Percentiles rank a stretch among this genome's conserved stretches.
These are phyloP conservation scores for Magnolia sinica DNA, from an alignment of 164 flowering plant species.

Conservation along the genomic window DNA sequence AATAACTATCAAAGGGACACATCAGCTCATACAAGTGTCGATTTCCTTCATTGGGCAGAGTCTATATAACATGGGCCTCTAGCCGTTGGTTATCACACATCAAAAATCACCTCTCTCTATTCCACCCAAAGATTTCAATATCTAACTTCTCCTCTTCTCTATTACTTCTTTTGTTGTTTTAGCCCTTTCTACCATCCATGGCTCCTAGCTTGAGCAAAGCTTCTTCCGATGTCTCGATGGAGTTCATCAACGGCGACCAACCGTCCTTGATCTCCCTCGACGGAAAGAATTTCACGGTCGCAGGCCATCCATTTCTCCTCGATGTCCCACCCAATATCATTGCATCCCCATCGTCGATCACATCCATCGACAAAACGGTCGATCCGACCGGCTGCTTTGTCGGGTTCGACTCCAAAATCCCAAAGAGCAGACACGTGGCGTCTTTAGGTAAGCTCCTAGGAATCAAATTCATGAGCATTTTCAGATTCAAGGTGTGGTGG, in stretches of 20 bases:
- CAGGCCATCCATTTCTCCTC: slow-evolving; percentile 35
- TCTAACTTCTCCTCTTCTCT: no score
- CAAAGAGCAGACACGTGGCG: slow-evolving; percentile 53
- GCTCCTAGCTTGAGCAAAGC: slow-evolving; percentile 41
- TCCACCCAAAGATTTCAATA: no score
- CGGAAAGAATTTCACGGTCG: slow-evolving; percentile 27
- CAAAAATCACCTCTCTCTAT: no score
- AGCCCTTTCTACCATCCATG: slow-evolving; percentile 19
- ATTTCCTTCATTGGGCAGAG: not conserved
- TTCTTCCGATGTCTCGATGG: slow-evolving; percentile 9
- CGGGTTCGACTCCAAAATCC: slow-evolving; percentile 50
- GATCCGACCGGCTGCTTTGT: slow-evolving; percentile 46
- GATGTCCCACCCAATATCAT: slow-evolving; percentile 38
- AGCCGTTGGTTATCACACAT: not conserved
- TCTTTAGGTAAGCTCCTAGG: slow-evolving; percentile 56
- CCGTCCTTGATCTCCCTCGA: slow-evolving; percentile 23
- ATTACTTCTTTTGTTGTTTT: no score
- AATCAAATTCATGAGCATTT: slow-evolving; percentile 73
- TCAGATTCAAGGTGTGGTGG: slow-evolving; percentile 97
- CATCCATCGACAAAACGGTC: slow-evolving; percentile 7
- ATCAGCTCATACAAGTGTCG: no score
- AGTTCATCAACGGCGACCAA: not conserved
- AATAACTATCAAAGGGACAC: no score
- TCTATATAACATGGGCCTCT: not conserved
- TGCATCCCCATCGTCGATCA: slow-evolving; percentile 18